These are phyloP conservation scores for Erythrophleum fordii DNA, from an alignment of 306 rosid species.

Conservation along the genomic window DNA sequence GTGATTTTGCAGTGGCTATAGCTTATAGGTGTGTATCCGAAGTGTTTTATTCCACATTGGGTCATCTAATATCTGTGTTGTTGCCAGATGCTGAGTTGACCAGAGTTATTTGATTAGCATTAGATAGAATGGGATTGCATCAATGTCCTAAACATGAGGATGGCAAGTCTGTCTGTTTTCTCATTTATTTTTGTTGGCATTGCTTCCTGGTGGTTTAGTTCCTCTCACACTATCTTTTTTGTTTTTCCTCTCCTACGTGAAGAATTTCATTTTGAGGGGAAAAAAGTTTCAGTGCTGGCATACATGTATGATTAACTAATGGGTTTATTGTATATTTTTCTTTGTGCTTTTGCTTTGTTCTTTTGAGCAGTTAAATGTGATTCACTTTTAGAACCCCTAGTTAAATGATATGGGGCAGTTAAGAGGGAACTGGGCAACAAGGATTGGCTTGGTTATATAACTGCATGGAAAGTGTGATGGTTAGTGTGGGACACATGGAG, in stretches of 20 bases:
- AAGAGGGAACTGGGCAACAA: not conserved
- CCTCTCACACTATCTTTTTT: not conserved
- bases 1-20: not conserved
- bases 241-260: not conserved
- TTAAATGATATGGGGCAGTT: not conserved
- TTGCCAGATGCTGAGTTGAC: not conserved
- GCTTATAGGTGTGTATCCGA: not conserved
- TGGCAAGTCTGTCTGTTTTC: not conserved
- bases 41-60: not conserved
- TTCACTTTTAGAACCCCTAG: not conserved
- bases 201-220: not conserved
- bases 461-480: not conserved
- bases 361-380: slow-evolving; percentile 9
- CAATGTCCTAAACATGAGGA: not conserved
- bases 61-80: not conserved
- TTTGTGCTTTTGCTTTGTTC: not conserved
- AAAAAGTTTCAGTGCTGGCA: not conserved
- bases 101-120: not conserved
- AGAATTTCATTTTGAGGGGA: not conserved
- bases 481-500: not conserved
- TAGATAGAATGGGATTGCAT: not conserved
- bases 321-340: slow-evolving; percentile 1
- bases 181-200: not conserved
- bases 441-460: not conserved
- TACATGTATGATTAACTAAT: slow-evolving; percentile 4